phyloP scores from a whole-genome alignment of 2,329 filamentous ascomycete species.

The Pseudonectria buxi region DNA sequence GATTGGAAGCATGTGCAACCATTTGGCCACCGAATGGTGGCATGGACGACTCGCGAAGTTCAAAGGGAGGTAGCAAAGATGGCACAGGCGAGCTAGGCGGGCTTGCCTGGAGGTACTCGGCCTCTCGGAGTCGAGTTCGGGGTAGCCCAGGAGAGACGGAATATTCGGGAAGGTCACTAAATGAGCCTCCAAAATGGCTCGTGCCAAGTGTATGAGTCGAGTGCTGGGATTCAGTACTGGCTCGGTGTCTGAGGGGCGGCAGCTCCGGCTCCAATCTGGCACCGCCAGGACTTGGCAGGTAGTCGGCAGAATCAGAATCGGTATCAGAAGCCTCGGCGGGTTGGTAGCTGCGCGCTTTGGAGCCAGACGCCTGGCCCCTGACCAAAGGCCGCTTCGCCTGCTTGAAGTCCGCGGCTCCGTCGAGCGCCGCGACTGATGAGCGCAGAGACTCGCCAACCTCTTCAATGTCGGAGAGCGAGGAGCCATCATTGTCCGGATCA shows the following conservation, averaged over 20 bases:
- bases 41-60: slow-evolving; percentile 25
- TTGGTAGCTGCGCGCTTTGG: too few species aligned
- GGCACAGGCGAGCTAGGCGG: slow-evolving; percentile 44
- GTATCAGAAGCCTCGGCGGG: slow-evolving; percentile 1
- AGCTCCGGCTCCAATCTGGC: slow-evolving; percentile 29
- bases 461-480: slow-evolving; percentile 13
- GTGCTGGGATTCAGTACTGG: slow-evolving; percentile 29
- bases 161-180: slow-evolving; percentile 37
- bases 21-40: slow-evolving; percentile 42
- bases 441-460: slow-evolving; percentile 11
- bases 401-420: too few species aligned
- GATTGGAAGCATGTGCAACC: slow-evolving; percentile 33
- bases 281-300: slow-evolving; percentile 8
- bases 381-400: too few species aligned
- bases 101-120: slow-evolving; percentile 33
- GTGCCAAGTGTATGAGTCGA: slow-evolving; percentile 33
- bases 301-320: slow-evolving; percentile 8
- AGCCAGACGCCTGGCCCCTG: too few species aligned
- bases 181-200: slow-evolving; percentile 33
- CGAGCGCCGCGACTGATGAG: slow-evolving; percentile 1
- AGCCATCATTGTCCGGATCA: slow-evolving; percentile 10
- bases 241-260: slow-evolving; percentile 27
- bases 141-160: slow-evolving; percentile 36
- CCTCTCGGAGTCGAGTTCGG: slow-evolving; percentile 24
- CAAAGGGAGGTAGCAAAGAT: slow-evolving; percentile 20